Percentiles rank a stretch among this genome's conserved stretches.
Evolutionary conservation across 768 basidiomycete species (phyloP).

Genomic region (Suillus variegatus): DNA sequence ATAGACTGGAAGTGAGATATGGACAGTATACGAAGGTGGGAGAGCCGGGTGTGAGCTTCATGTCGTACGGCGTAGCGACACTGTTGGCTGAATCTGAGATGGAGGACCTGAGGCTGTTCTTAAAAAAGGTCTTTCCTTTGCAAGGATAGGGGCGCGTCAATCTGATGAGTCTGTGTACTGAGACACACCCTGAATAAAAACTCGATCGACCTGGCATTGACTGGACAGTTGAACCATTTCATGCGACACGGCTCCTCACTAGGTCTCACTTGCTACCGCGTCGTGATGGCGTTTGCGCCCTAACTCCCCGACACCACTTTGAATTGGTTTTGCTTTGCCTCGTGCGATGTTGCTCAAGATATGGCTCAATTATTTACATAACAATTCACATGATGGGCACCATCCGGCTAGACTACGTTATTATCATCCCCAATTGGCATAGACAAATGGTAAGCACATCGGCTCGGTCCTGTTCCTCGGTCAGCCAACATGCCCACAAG

Average conservation of each 20-base stretch:
- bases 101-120: constrained; percentile 63
- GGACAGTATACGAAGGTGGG: constrained; percentile 7
- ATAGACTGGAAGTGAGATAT: constrained; percentile 45
- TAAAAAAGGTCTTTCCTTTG: constrained; percentile 55
- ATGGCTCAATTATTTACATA: no score
- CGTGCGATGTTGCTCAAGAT: no score
- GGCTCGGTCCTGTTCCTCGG: no score
- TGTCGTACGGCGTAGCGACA: constrained; percentile 69
- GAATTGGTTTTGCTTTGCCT: no score
- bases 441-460: no score
- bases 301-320: no score
- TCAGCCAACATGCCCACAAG: no score
- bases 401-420: no score
- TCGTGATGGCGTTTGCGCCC: no score
- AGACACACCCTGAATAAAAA: neutral
- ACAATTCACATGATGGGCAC: no score
- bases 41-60: constrained; percentile 56
- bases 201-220: neutral
- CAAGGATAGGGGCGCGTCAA: neutral
- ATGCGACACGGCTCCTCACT: constrained; percentile 26
- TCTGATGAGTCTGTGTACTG: neutral
- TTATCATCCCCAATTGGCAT: no score
- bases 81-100: constrained; percentile 62
- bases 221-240: neutral
- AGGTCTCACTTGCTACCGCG: no score